phyloP scores from a whole-genome alignment of 371 early-diverging fungal species.

The Mucor piriformis region DNA sequence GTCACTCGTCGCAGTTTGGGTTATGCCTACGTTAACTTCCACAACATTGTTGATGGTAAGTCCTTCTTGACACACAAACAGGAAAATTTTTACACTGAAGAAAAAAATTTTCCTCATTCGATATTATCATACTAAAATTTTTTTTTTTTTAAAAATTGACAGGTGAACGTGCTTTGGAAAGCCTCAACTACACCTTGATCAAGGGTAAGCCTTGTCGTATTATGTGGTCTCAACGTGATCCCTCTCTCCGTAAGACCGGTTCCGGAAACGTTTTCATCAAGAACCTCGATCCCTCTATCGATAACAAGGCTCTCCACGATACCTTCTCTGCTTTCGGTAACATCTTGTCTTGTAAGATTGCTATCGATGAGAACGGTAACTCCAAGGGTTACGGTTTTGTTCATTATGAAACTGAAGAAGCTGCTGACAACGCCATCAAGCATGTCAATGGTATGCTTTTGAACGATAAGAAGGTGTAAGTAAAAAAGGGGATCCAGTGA shows the following conservation, averaged over 20 bases:
- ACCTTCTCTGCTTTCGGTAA: conserved; percentile 99
- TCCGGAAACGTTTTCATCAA: conserved; percentile 99
- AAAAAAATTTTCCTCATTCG: conserved; percentile 7
- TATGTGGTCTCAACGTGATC: conserved; percentile 99
- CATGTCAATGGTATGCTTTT: conserved; percentile 98
- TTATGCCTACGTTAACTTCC: conserved; percentile 98
- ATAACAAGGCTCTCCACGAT: conserved; percentile 98
- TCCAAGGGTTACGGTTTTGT: conserved; percentile 99
- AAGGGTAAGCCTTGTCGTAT: conserved; percentile 96
- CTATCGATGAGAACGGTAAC: conserved; percentile 80
- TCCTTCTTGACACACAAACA: conserved; percentile 5
- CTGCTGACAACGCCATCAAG: conserved; percentile 96
- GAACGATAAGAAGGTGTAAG: conserved; percentile 92
- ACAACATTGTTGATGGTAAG: conserved; percentile 74
- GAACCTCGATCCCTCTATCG: conserved; percentile 96
- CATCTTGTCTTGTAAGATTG: conserved; percentile 99
- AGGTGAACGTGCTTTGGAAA: conserved; percentile 92
- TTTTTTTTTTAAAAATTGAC: conserved; percentile 8
- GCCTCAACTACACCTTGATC: conserved; percentile 93
- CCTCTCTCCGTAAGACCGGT: conserved; percentile 91
- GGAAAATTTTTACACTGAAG: not conserved
- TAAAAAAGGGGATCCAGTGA: not conserved
- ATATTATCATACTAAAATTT: not conserved
- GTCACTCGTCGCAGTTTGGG: conserved; percentile 96
- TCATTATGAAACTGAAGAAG: conserved; percentile 96